Base-by-base conservation (phyloP, 163 green algal genomes). In the Volvox carteri region DNA sequence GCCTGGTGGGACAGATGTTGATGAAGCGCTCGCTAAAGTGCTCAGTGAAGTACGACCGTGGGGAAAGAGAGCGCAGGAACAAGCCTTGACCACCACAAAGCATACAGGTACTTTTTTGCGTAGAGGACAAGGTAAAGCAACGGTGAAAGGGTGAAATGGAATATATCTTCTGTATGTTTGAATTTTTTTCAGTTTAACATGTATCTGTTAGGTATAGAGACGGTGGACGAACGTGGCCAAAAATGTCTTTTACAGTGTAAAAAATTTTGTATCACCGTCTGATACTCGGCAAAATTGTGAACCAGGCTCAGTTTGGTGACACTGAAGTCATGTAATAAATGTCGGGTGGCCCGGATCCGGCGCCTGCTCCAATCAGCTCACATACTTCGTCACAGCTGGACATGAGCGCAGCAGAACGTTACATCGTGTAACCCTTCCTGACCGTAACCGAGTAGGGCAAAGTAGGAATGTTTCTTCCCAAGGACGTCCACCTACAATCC, bases 41-140 rank as follows among this genome's bases (percentile, higher is more conserved):
- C 48, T 89, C 35, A 89, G 68, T 52, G 84, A 89, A 8, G 84
- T 89, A 48, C 84, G 84, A 73, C 84, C 84, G 39, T 89, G 84
- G 84, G 84, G 84, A 11, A 83, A 83, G 35, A 42, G 65, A 28
- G 37, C 70, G 39, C 23, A 60, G 28, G 52, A 78, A 35, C 84
- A 84, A 54, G 68, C 84, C 68, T 68, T 89, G 0, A 84, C 37
- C 25, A 83, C 28, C 28, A 65, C 50, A 35, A 89, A 89, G 50
- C 84, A 89, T 54, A 23, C 30, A 4, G 48, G 68, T 6, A 89
- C 84, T 11, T 89, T 84, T 30, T 39, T 89, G 37, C n/a, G 50
- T 33, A 16, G 50, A 30, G 81, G 81, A 8, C 67, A 79, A 21
- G 65, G 65, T 25, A 70, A 42, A 46, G 46, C 33, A 19, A 23